Percentiles rank a stretch among this genome's conserved stretches.
phyloP scores from a whole-genome alignment of 2,329 filamentous ascomycete species.

The Aureobasidium lini region DNA sequence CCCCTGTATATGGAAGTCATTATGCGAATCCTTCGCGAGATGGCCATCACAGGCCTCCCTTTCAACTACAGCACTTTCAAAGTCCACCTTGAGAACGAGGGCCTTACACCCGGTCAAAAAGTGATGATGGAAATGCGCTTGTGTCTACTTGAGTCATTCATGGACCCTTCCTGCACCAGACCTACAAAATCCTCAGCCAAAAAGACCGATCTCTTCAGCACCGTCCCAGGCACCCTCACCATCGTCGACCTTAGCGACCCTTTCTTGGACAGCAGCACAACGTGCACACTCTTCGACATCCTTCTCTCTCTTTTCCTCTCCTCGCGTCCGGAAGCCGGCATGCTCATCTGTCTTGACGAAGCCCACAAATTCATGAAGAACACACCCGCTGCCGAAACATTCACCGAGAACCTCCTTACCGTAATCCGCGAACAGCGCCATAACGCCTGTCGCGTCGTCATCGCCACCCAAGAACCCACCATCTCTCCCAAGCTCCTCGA shows the following conservation, averaged over 20 bases:
- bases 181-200: not conserved
- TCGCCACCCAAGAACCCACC: slow-evolving; percentile 72
- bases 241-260: slow-evolving; percentile 69
- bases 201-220: slow-evolving; percentile 20
- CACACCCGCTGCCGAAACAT: slow-evolving; percentile 44
- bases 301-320: slow-evolving; percentile 60
- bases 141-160: slow-evolving; percentile 57
- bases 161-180: slow-evolving; percentile 31
- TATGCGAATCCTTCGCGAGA: slow-evolving; percentile 48
- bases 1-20: slow-evolving; percentile 54
- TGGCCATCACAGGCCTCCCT: slow-evolving; percentile 37
- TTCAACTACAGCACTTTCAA: slow-evolving; percentile 50
- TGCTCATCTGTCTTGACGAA: slow-evolving; percentile 65
- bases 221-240: slow-evolving; percentile 46
- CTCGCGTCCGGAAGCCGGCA: slow-evolving; percentile 35
- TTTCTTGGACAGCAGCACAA: slow-evolving; percentile 58
- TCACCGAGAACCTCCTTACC: slow-evolving; percentile 56
- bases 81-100: slow-evolving; percentile 26
- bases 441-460: slow-evolving; percentile 56
- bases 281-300: slow-evolving; percentile 67
- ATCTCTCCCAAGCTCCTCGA: slow-evolving; percentile 62
- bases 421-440: slow-evolving; percentile 67
- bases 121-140: slow-evolving; percentile 54
- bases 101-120: slow-evolving; percentile 45
- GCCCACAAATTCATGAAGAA: slow-evolving; percentile 68